Evolutionary conservation across 2,329 filamentous ascomycete species (phyloP).

Genomic region (Neocucurbitaria cava): DNA sequence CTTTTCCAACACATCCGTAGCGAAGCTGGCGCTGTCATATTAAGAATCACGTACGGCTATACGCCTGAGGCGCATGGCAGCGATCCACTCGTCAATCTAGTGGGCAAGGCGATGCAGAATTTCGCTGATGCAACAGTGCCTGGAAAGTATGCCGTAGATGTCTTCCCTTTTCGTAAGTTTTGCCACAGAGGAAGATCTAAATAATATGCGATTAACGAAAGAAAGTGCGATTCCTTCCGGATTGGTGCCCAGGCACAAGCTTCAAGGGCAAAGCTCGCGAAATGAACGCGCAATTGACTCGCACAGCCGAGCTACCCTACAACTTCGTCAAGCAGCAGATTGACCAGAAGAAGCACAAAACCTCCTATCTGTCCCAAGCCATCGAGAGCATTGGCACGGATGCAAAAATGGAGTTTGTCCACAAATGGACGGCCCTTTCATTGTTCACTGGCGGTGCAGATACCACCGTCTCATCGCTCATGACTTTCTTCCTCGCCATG

Average conservation of each 20-base stretch:
- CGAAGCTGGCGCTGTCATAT: conserved; percentile 36
- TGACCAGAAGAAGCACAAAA: conserved; percentile 30
- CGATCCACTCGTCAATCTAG: conserved; percentile 56
- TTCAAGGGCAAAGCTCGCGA: conserved; percentile 53
- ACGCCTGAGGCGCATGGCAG: conserved; percentile 48
- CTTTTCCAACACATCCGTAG: conserved; percentile 37
- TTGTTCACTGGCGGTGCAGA: conserved; percentile 57
- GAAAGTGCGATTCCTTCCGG: conserved; percentile 51
- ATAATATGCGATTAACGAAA: background rate
- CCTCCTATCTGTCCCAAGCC: conserved; percentile 52
- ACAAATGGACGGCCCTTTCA: conserved; percentile 54
- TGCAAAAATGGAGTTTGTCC: conserved; percentile 40
- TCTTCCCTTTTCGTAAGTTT: conserved; percentile 53
- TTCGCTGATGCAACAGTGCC: conserved; percentile 52
- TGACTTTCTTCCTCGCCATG: conserved; percentile 60
- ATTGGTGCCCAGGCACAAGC: conserved; percentile 56
- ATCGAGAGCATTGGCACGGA: conserved; percentile 44
- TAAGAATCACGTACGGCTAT: conserved; percentile 51
- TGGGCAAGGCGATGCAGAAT: conserved; percentile 49
- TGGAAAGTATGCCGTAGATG: conserved; percentile 56
- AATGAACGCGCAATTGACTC: conserved; percentile 42
- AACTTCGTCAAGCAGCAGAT: conserved; percentile 54
- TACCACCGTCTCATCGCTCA: conserved; percentile 52
- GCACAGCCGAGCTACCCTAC: conserved; percentile 52
- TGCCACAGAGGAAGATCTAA: background rate